Base-by-base conservation (phyloP, 176 grass and related monocot species). In the Panicum miliaceum region DNA sequence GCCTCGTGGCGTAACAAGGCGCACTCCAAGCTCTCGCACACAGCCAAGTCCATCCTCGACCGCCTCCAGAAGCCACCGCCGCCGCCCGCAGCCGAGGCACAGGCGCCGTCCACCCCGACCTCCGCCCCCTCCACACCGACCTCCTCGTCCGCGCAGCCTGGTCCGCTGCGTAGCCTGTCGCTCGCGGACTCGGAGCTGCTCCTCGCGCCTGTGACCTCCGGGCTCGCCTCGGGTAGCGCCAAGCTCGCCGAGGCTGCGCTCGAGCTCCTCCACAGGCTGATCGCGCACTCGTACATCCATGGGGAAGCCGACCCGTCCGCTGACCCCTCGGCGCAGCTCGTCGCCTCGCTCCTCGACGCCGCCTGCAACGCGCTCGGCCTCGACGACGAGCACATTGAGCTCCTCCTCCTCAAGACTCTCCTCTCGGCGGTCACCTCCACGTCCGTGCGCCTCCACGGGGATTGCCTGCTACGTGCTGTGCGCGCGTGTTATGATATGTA, bases 401-500 rank as follows among this genome's bases (percentile, higher is more conserved):
- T 99, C 7, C 97, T 99, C 42, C 91, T 99, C 60, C 89, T 99
- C 54, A 99, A 96, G 90, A 96, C 97, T 0, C 89, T 99, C 81
- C 93, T 99, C 61, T 99, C 93, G 3, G 91, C 97, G 4, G 97
- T 99, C 86, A 99, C 93, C 8, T 99, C 97, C 53, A 94, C 93
- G 23, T 90, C 91, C 14, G 88, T 96, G 18, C 93, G 93, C 62
- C 89, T 99, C 26, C 96, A 99, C 5, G 96, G 96, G 14, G 96
- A 96, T 56, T 93, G 93, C 68, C 82, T 99, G 69, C 96, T 99
- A 11, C 96, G 91, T 1, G 88, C 89, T 0, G 93, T 99, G 53
- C 93, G 96, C 4, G 94, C 96, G 0, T 96, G 96, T 90, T 99
- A 99, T 8, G 96, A 99, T 59, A 89, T 99, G 80, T 99, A 99